A percentile compares a stretch with the other conserved stretches of the same genome.
Evolutionary conservation across 2,329 filamentous ascomycete genomes (phyloP).

Genomic region (Fusarium sp.): DNA sequence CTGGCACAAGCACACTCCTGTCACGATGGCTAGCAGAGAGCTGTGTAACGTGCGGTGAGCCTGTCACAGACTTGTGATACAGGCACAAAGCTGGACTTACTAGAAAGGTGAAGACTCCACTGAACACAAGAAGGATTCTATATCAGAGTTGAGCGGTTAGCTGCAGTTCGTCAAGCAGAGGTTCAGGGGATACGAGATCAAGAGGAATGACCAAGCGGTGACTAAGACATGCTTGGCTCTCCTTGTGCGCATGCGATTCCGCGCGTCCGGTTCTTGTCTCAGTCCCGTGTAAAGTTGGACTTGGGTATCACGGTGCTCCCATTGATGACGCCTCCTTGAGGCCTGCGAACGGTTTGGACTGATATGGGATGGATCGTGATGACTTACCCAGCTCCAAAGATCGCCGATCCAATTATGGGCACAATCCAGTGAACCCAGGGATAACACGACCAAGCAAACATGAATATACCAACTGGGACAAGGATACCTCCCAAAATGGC

Average conservation of each 20-base stretch:
- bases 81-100: slow-evolving; percentile 57
- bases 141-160: slow-evolving; percentile 41
- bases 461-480: slow-evolving; percentile 83
- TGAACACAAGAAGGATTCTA: slow-evolving; percentile 80
- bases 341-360: slow-evolving; percentile 6
- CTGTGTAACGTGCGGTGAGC: slow-evolving; percentile 17
- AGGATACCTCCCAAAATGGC: slow-evolving; percentile 77
- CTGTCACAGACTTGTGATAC: slow-evolving; percentile 16
- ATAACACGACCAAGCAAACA: slow-evolving; percentile 88
- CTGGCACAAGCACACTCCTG: slow-evolving; percentile 26
- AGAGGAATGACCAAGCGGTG: slow-evolving; percentile 45
- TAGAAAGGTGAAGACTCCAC: slow-evolving; percentile 87
- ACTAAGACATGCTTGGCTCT: slow-evolving; percentile 33
- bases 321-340: neutral
- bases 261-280: slow-evolving; percentile 24
- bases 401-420: slow-evolving; percentile 74
- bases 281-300: neutral
- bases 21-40: slow-evolving; percentile 12
- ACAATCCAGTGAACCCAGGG: slow-evolving; percentile 77
- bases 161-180: slow-evolving; percentile 24
- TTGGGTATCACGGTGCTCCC: neutral
- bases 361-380: slow-evolving; percentile 48
- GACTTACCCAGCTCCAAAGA: slow-evolving; percentile 76
- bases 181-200: slow-evolving; percentile 37
- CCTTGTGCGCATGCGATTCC: slow-evolving; percentile 9